phyloP scores from a whole-genome alignment of 1,284 basidiomycete species.

The Sporisorium scitamineum region DNA sequence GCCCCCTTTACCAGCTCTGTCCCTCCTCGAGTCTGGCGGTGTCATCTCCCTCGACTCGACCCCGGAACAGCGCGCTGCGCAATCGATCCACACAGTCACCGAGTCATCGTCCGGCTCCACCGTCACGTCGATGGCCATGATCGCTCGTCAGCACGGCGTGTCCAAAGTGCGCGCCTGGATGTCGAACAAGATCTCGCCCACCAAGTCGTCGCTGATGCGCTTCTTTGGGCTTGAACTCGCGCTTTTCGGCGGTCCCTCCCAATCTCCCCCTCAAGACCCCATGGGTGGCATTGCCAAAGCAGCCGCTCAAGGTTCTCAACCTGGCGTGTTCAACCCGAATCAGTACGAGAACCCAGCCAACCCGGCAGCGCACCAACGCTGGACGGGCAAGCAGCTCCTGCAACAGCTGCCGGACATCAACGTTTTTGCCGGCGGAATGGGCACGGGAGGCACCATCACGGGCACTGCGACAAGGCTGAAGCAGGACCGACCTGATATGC shows the following conservation, averaged over 20 bases:
- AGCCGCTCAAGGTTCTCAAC: constrained; percentile 22
- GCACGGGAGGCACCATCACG: constrained; percentile 52
- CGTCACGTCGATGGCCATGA: constrained; percentile 51
- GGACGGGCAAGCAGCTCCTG: constrained; percentile 50
- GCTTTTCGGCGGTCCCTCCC: constrained; percentile 53
- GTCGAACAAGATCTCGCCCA: constrained; percentile 50
- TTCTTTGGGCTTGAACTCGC: constrained; percentile 54
- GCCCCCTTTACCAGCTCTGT: constrained; percentile 20
- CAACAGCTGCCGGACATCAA: constrained; percentile 52
- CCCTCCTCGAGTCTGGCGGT: constrained; percentile 34
- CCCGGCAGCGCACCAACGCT: constrained; percentile 36
- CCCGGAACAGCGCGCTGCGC: constrained; percentile 12
- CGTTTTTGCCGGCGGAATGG: constrained; percentile 46
- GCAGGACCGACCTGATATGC: constrained; percentile 8
- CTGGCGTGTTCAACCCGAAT: constrained; percentile 42
- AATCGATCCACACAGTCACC: constrained; percentile 31
- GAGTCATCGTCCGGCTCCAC: constrained; percentile 54
- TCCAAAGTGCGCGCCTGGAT: constrained; percentile 39
- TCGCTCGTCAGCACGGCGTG: constrained; percentile 47
- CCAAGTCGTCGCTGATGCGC: constrained; percentile 50
- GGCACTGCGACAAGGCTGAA: constrained; percentile 39
- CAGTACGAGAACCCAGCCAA: constrained; percentile 52
- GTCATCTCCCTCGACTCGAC: constrained; percentile 41
- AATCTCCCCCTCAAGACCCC: constrained; percentile 39
- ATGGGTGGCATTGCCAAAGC: constrained; percentile 51